phyloP scores from a whole-genome alignment of 2,329 filamentous ascomycete genomes.

The Fusarium buharicum region DNA sequence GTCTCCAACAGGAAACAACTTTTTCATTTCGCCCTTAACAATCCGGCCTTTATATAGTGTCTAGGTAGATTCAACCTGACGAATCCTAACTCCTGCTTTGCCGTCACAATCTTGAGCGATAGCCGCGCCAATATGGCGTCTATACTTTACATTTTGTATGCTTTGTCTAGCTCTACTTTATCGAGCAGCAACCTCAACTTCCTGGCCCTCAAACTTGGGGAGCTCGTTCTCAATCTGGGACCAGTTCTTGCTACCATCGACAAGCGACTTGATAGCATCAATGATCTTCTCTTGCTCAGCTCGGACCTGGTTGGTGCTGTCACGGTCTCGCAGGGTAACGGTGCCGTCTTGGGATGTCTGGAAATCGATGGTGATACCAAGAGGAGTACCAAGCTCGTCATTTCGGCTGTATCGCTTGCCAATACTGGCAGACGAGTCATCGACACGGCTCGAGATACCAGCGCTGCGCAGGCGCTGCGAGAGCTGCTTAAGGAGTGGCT shows the following conservation, averaged over 20 bases:
- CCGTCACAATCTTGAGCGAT: conserved; percentile 7
- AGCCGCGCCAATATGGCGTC: conserved; percentile 18
- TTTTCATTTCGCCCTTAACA: conserved; percentile 13
- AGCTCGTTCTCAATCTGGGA: conserved; percentile 78
- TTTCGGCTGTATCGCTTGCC: conserved; percentile 95
- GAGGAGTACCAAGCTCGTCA: conserved; percentile 93
- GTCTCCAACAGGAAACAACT: conserved; percentile 2
- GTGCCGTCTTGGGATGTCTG: conserved; percentile 89
- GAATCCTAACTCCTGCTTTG: conserved; percentile 23
- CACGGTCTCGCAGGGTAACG: conserved; percentile 88
- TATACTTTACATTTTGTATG: conserved; percentile 41
- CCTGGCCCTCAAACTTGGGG: conserved; percentile 85
- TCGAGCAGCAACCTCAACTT: conserved; percentile 59
- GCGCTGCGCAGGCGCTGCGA: conserved; percentile 79
- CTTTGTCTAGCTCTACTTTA: conserved; percentile 37
- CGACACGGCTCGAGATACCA: conserved; percentile 84
- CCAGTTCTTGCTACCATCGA: conserved; percentile 65
- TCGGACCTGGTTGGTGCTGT: conserved; percentile 90
- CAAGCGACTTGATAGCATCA: conserved; percentile 71
- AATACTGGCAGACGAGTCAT: conserved; percentile 90
- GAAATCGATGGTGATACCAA: conserved; percentile 96
- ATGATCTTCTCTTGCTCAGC: conserved; percentile 83
- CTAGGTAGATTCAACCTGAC: conserved; percentile 22
- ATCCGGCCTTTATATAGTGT: conserved; percentile 20
- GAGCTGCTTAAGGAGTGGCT: conserved; percentile 77